Conservation (phyloP, 148 eudicot genomes). For the Camellia granthamiana region DNA sequence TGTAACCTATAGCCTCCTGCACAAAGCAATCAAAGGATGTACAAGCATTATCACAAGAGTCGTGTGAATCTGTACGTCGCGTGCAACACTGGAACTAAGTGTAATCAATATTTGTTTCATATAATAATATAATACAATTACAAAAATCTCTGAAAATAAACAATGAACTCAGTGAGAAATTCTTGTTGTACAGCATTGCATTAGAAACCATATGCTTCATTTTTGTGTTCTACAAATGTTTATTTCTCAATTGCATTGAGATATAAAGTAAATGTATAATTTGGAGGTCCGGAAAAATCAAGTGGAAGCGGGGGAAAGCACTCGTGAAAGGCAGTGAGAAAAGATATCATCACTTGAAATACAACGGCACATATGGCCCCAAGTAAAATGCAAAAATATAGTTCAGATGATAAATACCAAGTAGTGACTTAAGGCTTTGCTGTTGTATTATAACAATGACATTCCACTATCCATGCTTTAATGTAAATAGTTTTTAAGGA, state of each 20-base stretch:
- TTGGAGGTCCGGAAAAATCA: background rate
- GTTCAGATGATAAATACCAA: background rate
- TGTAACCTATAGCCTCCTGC: conserved; percentile 82
- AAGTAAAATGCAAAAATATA: background rate
- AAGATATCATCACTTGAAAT: background rate
- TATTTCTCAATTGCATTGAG: background rate
- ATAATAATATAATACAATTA: background rate
- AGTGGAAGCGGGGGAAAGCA: background rate
- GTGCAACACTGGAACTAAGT: background rate
- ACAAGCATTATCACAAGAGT: background rate
- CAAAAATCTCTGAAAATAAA: background rate
- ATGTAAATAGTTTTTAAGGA: no score
- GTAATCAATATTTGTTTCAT: background rate
- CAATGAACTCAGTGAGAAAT: background rate
- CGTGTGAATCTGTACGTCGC: background rate
- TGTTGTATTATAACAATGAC: background rate
- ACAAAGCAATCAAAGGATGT: conserved; percentile 9
- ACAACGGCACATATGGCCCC: background rate
- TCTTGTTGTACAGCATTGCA: background rate
- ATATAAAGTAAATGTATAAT: background rate
- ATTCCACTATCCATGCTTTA: no score
- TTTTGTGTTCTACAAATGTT: conserved; percentile 3
- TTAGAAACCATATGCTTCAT: background rate
- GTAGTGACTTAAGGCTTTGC: background rate
- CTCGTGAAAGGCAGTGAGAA: background rate